Conservation (phyloP, 441 rosid genomes). For the Lagerstroemia fauriei region DNA sequence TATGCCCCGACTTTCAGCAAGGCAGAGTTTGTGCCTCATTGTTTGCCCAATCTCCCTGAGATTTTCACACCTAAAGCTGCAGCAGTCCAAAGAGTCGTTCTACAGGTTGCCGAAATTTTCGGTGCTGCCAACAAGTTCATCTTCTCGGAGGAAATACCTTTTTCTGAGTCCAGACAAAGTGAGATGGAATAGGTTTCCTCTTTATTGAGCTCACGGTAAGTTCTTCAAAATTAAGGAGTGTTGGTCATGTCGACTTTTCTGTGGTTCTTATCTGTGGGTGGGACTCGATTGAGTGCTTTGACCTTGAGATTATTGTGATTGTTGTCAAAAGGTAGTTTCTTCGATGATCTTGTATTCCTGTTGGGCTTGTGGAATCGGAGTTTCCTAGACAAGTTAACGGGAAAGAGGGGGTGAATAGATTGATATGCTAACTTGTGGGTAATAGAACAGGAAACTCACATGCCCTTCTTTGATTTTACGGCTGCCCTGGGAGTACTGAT, state of each 20-base stretch:
- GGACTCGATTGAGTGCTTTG: not conserved
- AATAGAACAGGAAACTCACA: not conserved
- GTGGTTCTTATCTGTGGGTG: not conserved
- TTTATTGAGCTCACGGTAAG: conserved; percentile 11
- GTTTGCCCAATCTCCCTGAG: conserved; percentile 67
- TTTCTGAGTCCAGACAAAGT: conserved; percentile 29
- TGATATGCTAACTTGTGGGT: not conserved
- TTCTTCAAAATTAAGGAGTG: not conserved
- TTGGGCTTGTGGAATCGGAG: not conserved
- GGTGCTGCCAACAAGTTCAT: conserved; percentile 56
- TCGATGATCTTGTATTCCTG: not conserved
- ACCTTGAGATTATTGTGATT: not conserved
- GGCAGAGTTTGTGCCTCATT: conserved; percentile 70
- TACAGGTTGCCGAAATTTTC: conserved; percentile 64
- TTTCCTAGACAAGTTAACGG: not conserved
- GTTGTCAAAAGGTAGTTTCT: not conserved
- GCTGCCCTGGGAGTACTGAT: not conserved
- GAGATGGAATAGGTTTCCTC: conserved; percentile 36
- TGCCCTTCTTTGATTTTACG: not conserved
- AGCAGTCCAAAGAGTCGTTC: conserved; percentile 49
- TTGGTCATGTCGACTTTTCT: not conserved
- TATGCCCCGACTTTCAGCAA: conserved; percentile 51
- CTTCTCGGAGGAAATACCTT: conserved; percentile 46
- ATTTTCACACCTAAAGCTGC: conserved; percentile 47
- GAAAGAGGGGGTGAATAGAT: not conserved